A percentile compares a stretch with the other conserved stretches of the same genome.
phyloP scores from a whole-genome alignment of 2,329 filamentous ascomycete species.

The Botrytis porri region DNA sequence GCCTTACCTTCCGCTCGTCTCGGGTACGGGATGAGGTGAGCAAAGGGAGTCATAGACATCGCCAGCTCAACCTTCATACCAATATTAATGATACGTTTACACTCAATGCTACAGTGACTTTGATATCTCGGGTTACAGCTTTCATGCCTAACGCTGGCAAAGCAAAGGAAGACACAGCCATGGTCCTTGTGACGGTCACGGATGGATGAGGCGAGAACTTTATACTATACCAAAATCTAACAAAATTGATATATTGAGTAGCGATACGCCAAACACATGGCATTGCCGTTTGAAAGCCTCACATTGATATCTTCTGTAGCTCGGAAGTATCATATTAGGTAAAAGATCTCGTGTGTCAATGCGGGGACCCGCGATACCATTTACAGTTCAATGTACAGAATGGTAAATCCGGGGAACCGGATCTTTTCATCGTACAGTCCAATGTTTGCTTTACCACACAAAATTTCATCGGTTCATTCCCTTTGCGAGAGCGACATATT shows the following conservation, averaged over 20 bases:
- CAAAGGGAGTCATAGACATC: conserved; percentile 5
- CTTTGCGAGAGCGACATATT: neutral
- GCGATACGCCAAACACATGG: conserved; percentile 8
- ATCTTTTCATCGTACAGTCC: conserved; percentile 15
- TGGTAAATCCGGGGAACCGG: conserved; percentile 16
- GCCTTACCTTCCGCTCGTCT: conserved; percentile 23
- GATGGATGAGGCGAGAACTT: conserved; percentile 2
- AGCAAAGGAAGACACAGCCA: conserved; percentile 5
- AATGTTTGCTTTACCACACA: conserved; percentile 7
- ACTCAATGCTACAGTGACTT: neutral
- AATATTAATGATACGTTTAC: neutral
- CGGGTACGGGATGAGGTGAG: conserved; percentile 21
- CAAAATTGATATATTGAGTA: neutral
- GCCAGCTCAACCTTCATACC: conserved; percentile 5
- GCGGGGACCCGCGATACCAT: conserved; percentile 13
- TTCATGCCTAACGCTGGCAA: conserved; percentile 2
- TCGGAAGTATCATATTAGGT: conserved; percentile 14
- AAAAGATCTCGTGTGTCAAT: conserved; percentile 14
- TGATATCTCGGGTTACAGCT: conserved; percentile 6
- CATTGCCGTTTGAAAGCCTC: neutral
- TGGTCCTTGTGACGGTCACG: neutral
- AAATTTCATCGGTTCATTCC: neutral
- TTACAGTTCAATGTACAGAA: conserved; percentile 12
- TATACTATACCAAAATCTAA: neutral
- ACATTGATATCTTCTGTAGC: neutral